Base-by-base conservation (phyloP, 2,329 filamentous ascomycete species). In the Fusarium chuoi region DNA sequence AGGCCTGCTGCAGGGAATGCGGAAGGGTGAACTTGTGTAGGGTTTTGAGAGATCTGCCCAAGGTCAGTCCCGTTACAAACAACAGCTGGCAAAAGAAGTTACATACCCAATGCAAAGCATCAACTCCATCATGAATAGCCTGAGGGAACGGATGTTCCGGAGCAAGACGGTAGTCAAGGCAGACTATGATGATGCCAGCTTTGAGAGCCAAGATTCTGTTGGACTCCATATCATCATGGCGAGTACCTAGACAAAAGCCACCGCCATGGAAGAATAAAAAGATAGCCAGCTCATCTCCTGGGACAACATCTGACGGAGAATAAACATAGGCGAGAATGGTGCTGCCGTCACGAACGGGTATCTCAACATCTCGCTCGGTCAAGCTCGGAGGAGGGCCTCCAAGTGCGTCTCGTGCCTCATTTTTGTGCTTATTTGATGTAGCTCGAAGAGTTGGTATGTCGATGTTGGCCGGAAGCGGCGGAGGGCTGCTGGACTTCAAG, bases 41-140 rank as follows among this genome's bases (percentile, higher is more conserved):
- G 24, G 11, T 41, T 41, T n/a, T n/a, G 35, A 10, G 51, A 20
- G 11, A 55, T 55, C 51, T 55, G 2, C 8, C 6, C 6, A 41
- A n/a, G 5, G 15, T 55, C 24, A 55, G 51, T 18, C 11, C 11
- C 1, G 8, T 14, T 17, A 14, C 24, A 3, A 22, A n/a, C 7
- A 12, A n/a, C 8, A 18, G 7, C 18, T 10, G 4, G 8, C 6
- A 9, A 2, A 2, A 6, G 1, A 17, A 22, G 7, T 18, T 4
- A 5, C 51, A 14, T 55, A 41, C 51, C 51, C 51, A 55, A 4
- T 30, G 36, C 4, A 55, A 55, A 11, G 51, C 36, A 14, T 55
- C 51, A 18, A 55, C 35, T 7, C 51, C 51, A 28, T 55, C 51
- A 42, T 55, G 24, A 11, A 55, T 55, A 0, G 26, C 51, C 36